These are phyloP conservation scores for Dactylonectria macrodidyma DNA, from an alignment of 2,329 filamentous ascomycete genomes.

Conservation along the genomic window DNA sequence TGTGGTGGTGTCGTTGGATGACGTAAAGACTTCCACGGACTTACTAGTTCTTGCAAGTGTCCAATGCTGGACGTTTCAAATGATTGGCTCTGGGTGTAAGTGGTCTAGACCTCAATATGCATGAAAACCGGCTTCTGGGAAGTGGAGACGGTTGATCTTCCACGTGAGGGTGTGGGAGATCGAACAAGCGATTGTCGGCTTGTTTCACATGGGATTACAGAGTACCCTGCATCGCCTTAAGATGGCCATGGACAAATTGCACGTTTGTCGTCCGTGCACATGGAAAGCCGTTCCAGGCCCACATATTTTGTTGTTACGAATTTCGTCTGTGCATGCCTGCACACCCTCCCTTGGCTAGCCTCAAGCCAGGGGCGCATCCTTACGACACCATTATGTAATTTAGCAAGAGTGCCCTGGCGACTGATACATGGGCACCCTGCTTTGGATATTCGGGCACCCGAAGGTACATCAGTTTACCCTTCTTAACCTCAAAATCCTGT, in stretches of 20 bases:
- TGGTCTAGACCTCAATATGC: slow-evolving; percentile 3
- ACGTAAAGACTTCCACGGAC: slow-evolving; percentile 37
- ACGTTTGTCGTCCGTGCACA: too few species aligned
- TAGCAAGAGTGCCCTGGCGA: too few species aligned
- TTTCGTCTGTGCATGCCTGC: too few species aligned
- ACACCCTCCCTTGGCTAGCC: too few species aligned
- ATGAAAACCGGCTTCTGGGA: slow-evolving; percentile 31
- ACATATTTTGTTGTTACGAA: too few species aligned
- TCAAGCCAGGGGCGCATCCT: too few species aligned
- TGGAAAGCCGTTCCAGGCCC: too few species aligned
- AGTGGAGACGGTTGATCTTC: slow-evolving; percentile 6
- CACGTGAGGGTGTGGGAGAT: slow-evolving; percentile 21
- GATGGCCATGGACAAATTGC: neutral
- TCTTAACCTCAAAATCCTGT: too few species aligned
- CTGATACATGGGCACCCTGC: too few species aligned
- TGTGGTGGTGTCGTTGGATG: slow-evolving; percentile 45
- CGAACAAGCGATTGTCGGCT: neutral
- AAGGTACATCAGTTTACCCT: too few species aligned
- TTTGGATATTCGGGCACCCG: too few species aligned
- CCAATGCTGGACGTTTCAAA: neutral
- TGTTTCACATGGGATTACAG: neutral
- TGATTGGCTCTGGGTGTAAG: slow-evolving; percentile 18
- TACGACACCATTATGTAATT: too few species aligned
- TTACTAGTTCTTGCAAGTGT: neutral
- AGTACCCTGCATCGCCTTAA: neutral